These are phyloP conservation scores for Murraya koenigii DNA, from an alignment of 345 rosid genomes.

Conservation along the genomic window DNA sequence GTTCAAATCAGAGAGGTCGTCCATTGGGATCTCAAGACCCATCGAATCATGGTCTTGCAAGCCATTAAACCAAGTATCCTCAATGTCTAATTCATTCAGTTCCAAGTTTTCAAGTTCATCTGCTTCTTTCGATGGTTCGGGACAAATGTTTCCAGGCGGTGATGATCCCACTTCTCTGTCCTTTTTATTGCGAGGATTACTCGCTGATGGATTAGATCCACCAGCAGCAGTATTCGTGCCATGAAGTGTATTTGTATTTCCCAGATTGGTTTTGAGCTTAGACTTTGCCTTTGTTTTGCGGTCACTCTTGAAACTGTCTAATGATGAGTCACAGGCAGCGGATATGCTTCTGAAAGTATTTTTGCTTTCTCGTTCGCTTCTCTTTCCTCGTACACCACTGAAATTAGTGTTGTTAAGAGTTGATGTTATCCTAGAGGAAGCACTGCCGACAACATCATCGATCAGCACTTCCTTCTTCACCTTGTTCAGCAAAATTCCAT, in stretches of 20 bases:
- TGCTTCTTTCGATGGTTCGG: constrained; percentile 31
- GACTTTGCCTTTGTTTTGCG: constrained; percentile 54
- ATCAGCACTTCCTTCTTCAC: constrained; percentile 59
- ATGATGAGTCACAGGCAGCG: constrained; percentile 23
- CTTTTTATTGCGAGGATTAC: constrained; percentile 13
- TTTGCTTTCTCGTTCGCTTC: constrained; percentile 48
- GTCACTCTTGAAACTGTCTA: constrained; percentile 25
- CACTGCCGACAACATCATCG: constrained; percentile 70
- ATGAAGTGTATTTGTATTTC: constrained; percentile 28
- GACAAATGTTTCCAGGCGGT: constrained; percentile 12
- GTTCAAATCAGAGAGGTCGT: constrained; percentile 62
- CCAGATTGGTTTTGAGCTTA: constrained; percentile 51
- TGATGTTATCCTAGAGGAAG: constrained; percentile 66
- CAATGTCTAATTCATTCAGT: constrained; percentile 47
- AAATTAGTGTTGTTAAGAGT: constrained; percentile 39
- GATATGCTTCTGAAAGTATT: constrained; percentile 32
- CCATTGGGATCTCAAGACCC: constrained; percentile 93
- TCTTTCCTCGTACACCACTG: constrained; percentile 52
- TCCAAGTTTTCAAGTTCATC: constrained; percentile 48
- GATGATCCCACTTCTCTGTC: constrained; percentile 15
- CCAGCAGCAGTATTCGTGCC: constrained; percentile 15
- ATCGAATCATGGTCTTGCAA: constrained; percentile 69
- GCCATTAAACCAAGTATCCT: constrained; percentile 52
- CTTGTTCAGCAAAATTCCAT: constrained; percentile 20
- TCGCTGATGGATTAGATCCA: constrained; percentile 16